Evolutionary conservation across 192 early-diverging fungal genomes (phyloP).

Genomic region (Cladochytrium replicatum): DNA sequence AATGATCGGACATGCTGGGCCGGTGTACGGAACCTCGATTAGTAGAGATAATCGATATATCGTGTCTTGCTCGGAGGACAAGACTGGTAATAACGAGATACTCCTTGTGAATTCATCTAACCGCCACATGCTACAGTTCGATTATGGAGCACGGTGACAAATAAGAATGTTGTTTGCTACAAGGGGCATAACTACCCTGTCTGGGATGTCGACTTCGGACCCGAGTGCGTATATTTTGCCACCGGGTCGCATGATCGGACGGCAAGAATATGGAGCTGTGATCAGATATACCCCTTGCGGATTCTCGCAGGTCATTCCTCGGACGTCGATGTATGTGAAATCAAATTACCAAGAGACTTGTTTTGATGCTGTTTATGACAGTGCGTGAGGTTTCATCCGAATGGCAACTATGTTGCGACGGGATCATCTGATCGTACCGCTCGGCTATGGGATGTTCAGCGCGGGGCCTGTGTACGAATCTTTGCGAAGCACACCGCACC

Average conservation of each 20-base stretch:
- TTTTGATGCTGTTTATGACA: conserved; percentile 19
- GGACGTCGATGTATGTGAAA: conserved; percentile 84
- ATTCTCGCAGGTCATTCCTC: conserved; percentile 97
- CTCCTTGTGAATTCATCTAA: conserved; percentile 7
- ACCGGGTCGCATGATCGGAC: conserved; percentile 93
- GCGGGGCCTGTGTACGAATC: conserved; percentile 78
- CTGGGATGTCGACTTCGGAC: conserved; percentile 91
- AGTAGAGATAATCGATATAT: conserved; percentile 78
- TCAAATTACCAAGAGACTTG: neutral
- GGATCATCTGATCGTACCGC: conserved; percentile 82
- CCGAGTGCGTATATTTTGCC: conserved; percentile 91
- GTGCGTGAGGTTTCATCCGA: conserved; percentile 92
- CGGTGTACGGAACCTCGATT: conserved; percentile 79
- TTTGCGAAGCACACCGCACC: conserved; percentile 80
- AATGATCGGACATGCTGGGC: conserved; percentile 83
- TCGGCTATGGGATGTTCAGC: conserved; percentile 89
- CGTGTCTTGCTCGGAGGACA: conserved; percentile 85
- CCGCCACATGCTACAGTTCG: conserved; percentile 45
- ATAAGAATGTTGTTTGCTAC: conserved; percentile 87
- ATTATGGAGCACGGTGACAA: conserved; percentile 90
- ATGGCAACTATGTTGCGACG: conserved; percentile 87
- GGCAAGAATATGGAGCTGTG: conserved; percentile 90
- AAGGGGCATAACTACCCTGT: conserved; percentile 94
- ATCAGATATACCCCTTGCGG: conserved; percentile 90
- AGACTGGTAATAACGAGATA: conserved; percentile 48